Conservation (phyloP, 805 yeast species). For the Tanozyma kutaoensis region DNA sequence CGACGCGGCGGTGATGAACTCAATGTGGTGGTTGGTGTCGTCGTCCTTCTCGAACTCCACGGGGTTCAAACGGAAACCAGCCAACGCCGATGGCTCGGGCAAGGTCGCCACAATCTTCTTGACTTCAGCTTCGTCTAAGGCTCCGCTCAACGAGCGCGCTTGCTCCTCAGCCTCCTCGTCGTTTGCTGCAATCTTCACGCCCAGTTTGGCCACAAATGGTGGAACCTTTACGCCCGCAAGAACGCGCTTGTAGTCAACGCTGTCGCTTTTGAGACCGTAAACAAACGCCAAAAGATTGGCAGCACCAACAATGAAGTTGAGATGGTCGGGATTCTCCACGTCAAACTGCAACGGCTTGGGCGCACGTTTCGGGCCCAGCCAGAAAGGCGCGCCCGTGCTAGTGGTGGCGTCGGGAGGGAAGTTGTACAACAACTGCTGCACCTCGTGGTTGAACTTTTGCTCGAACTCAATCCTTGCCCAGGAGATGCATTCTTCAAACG, state of each 20-base stretch:
- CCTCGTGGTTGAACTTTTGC: constrained; percentile 71
- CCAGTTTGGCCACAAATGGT: constrained; percentile 64
- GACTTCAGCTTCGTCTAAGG: constrained; percentile 49
- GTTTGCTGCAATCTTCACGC: constrained; percentile 68
- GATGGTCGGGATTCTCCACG: constrained; percentile 61
- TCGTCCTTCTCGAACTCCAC: constrained; percentile 97
- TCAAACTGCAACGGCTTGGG: constrained; percentile 80
- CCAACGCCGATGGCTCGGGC: constrained; percentile 81
- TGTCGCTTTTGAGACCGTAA: constrained; percentile 78
- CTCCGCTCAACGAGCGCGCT: constrained; percentile 26
- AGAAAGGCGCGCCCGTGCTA: constrained; percentile 82
- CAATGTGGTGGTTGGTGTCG: constrained; percentile 92
- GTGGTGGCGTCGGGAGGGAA: constrained; percentile 93
- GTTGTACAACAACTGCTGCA: constrained; percentile 79
- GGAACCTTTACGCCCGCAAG: constrained; percentile 28
- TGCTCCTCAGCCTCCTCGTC: constrained; percentile 87
- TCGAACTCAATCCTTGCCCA: constrained; percentile 95
- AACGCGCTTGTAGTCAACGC: constrained; percentile 43
- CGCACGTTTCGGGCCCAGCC: constrained; percentile 97
- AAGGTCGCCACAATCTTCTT: constrained; percentile 59
- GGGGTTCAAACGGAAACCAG: constrained; percentile 78
- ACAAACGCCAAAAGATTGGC: constrained; percentile 87
- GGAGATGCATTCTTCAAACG: constrained; percentile 83
- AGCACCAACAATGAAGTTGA: constrained; percentile 73
- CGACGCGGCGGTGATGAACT: constrained; percentile 90